Percentiles rank a stretch among this genome's conserved stretches.
phyloP scores from a whole-genome alignment of 768 basidiomycete species.

The Tulasnella calospora region DNA sequence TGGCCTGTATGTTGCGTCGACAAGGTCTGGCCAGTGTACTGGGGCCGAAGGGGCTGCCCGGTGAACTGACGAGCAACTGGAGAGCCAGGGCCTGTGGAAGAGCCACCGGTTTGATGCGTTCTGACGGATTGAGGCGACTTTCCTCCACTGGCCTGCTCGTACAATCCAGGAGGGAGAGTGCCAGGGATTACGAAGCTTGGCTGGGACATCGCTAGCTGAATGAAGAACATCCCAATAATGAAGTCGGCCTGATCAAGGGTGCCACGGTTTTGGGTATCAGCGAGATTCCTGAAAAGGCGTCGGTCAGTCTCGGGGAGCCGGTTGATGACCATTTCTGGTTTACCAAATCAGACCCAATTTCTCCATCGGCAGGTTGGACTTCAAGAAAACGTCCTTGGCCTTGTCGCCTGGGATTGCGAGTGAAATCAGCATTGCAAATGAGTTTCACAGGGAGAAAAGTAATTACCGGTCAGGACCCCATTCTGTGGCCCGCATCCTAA shows the following conservation, averaged over 20 bases:
- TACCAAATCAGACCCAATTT: conserved; percentile 91
- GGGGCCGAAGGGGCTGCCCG: conserved; percentile 46
- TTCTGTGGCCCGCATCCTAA: conserved; percentile 61
- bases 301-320: background rate
- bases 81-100: background rate
- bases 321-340: background rate
- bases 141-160: conserved; percentile 61
- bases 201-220: conserved; percentile 85
- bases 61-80: background rate
- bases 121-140: conserved; percentile 18
- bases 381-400: conserved; percentile 84
- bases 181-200: conserved; percentile 66
- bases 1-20: conserved; percentile 49
- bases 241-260: conserved; percentile 86
- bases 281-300: conserved; percentile 61
- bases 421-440: background rate
- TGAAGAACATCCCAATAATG: conserved; percentile 92
- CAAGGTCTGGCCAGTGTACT: conserved; percentile 42
- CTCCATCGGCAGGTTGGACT: conserved; percentile 80
- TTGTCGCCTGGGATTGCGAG: conserved; percentile 58
- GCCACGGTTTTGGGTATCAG: conserved; percentile 93
- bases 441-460: background rate
- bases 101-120: conserved; percentile 15
- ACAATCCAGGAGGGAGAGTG: conserved; percentile 73
- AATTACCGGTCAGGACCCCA: conserved; percentile 68